phyloP scores from a whole-genome alignment of 2,329 filamentous ascomycete species.

The Leptographium lundbergii region DNA sequence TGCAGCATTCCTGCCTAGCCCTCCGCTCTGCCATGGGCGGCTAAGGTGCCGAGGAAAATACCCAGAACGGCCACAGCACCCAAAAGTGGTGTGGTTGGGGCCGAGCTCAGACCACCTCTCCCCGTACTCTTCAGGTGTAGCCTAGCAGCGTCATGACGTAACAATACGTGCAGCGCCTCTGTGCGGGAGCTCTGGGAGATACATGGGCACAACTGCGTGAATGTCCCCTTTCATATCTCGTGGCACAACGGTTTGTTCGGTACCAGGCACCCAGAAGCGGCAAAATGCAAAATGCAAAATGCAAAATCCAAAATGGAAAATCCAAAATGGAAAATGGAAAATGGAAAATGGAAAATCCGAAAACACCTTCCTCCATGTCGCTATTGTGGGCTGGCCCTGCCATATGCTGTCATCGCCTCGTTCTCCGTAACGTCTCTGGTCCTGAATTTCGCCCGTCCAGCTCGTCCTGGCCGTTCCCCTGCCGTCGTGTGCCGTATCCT shows the following conservation, averaged over 20 bases:
- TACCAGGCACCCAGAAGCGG: no score
- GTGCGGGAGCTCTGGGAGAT: neutral
- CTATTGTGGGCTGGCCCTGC: neutral
- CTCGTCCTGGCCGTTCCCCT: no score
- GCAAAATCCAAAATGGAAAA: neutral
- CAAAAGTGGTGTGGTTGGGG: neutral
- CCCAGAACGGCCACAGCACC: neutral
- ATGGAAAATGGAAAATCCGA: neutral
- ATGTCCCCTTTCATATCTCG: neutral
- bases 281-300: neutral
- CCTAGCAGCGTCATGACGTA: constrained; percentile 1
- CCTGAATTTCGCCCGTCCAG: no score
- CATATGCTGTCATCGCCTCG: no score
- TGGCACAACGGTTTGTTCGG: neutral
- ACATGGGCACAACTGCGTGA: neutral
- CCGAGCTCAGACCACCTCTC: neutral
- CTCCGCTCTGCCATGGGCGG: neutral
- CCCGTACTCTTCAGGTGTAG: neutral
- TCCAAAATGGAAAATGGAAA: neutral
- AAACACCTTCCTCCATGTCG: neutral
- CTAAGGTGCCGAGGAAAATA: neutral
- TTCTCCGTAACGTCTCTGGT: no score
- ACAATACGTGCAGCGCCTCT: neutral
- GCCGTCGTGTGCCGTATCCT: no score
- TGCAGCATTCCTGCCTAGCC: neutral